Evolutionary conservation across 176 grass and related monocot species (phyloP).

Genomic region (Pontederia paniculata): DNA sequence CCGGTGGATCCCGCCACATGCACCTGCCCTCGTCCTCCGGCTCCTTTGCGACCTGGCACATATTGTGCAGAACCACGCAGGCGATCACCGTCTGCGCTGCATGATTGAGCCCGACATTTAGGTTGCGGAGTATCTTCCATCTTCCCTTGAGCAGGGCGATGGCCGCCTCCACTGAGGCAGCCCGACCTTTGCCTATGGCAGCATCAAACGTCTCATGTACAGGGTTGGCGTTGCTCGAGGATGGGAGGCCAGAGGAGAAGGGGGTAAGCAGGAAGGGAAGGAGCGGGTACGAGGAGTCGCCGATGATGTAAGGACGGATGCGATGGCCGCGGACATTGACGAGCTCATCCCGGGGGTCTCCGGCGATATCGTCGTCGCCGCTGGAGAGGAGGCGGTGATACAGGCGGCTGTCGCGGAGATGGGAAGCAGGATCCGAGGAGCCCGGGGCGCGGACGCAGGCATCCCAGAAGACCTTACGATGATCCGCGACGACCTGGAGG

Average conservation of each 20-base stretch:
- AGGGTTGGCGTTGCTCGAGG: neutral
- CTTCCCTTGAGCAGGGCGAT: constrained; percentile 30
- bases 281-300: constrained; percentile 29
- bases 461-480: constrained; percentile 19
- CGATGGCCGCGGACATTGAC: neutral
- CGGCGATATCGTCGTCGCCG: neutral
- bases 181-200: constrained; percentile 4
- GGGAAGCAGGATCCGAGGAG: constrained; percentile 15
- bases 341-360: neutral
- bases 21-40: constrained; percentile 27
- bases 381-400: neutral
- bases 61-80: constrained; percentile 33
- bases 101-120: constrained; percentile 33
- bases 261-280: constrained; percentile 26
- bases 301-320: constrained; percentile 20
- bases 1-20: constrained; percentile 26
- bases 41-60: constrained; percentile 28
- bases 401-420: constrained; percentile 9
- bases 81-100: constrained; percentile 33
- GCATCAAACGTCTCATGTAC: constrained; percentile 22
- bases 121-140: constrained; percentile 34
- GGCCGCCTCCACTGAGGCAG: constrained; percentile 22
- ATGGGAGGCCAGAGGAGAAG: constrained; percentile 13
- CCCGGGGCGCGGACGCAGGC: constrained; percentile 17
- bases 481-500: constrained; percentile 10